Evolutionary conservation across 208 protist species (phyloP), one percentile per base, ranked within the genome.

Genomic region (Kentomonas sorsogonicus): DNA sequence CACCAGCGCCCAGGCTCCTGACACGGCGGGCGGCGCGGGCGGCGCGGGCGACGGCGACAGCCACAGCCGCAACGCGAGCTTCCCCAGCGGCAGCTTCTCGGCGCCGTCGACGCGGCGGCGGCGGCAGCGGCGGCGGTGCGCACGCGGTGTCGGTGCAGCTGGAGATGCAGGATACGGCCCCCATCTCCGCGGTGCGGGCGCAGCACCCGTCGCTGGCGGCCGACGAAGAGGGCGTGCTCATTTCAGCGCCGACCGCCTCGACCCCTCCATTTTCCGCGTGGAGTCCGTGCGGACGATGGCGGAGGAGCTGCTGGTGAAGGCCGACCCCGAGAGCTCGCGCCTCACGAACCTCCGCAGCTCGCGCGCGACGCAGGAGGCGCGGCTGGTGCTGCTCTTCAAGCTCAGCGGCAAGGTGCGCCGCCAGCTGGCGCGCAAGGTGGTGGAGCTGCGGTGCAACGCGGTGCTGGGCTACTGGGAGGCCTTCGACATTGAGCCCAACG

Each of bases 261-360:
- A 96, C 52, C 89, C 89, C 15, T 74, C 86, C 7, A 71, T 94
- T 6, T 93, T 84, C 58, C 80, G 89, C 20, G 83, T 96, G 23
- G 89, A 93, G 71, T 76, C 79, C 10, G 74, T 81, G 18, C 61
- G 63, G 9, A 82, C 76, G 25, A 94, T 96, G 89, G 86, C 94
- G 62, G 86, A 96, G 69, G 86, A 96, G 59, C 79, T 96, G 22
- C 86, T 93, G 61, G 79, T 96, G 34, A 91, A 90, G 71, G 79
- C 86, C 27, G 89, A 96, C 68, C 89, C 89, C 11, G 86, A 94
- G 68, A 82, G 93, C 66, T 83, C 86, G n/a, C 83, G 83, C 10
- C 75, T 94, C 59, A 89, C 80, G 1, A 93, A 91, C 53, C 64
- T 96, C 23, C 78, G 85, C 47, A 89, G 79, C 62, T 85, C 66